Evolutionary conservation across 306 rosid species (phyloP).

Genomic region (Trichosanthes truncata): DNA sequence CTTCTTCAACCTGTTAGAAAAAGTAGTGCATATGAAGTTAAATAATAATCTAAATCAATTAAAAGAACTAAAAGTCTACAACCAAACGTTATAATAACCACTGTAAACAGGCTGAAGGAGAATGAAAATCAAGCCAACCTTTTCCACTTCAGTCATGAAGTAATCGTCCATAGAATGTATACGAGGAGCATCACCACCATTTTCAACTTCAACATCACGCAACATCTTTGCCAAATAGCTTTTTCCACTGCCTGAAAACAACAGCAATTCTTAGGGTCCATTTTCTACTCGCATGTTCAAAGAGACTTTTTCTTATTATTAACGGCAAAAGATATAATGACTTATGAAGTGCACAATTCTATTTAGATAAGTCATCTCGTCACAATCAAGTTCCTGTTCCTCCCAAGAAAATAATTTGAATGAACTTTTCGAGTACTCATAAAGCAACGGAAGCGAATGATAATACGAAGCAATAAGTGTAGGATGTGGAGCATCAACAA

Average conservation of each 20-base stretch:
- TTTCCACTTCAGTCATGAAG: constrained; percentile 95
- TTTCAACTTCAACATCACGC: constrained; percentile 88
- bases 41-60: not conserved
- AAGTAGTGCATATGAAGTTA: constrained; percentile 3
- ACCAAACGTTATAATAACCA: not conserved
- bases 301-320: not conserved
- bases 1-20: constrained; percentile 59
- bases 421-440: not conserved
- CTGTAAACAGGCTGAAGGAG: not conserved
- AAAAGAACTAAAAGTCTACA: not conserved
- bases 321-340: not conserved
- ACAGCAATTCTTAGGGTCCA: not conserved
- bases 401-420: not conserved
- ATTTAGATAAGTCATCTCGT: not conserved
- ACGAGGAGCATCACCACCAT: constrained; percentile 83
- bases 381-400: constrained; percentile 2
- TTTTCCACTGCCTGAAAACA: constrained; percentile 78
- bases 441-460: not conserved
- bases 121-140: constrained; percentile 36
- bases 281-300: not conserved
- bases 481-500: too few species aligned
- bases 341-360: not conserved
- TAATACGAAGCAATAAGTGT: not conserved
- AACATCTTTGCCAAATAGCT: constrained; percentile 93
- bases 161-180: constrained; percentile 98